Evolutionary conservation across 768 basidiomycete genomes (phyloP).

Genomic region (Collybia nuda): DNA sequence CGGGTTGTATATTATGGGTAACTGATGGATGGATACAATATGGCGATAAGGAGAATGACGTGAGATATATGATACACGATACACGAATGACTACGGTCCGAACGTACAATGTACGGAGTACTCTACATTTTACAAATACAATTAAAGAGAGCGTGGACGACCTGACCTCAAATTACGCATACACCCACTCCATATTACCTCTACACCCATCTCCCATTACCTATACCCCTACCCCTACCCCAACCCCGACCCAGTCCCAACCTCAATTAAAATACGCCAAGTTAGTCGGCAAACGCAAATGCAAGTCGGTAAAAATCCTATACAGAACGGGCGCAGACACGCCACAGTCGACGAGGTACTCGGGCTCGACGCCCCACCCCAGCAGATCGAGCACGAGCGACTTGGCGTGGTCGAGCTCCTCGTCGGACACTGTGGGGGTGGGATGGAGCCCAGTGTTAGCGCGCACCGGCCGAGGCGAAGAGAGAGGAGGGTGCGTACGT

Average conservation of each 20-base stretch:
- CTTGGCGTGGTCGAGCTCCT: constrained; percentile 43
- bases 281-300: constrained; percentile 25
- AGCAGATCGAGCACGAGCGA: constrained; percentile 52
- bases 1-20: no score
- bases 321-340: constrained; percentile 37
- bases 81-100: no score
- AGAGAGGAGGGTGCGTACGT: not conserved
- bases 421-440: constrained; percentile 37
- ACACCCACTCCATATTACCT: no score
- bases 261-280: constrained; percentile 16
- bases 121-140: no score
- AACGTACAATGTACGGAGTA: no score
- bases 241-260: not conserved
- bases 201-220: no score
- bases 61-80: no score
- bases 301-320: constrained; percentile 42
- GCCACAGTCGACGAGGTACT: constrained; percentile 45
- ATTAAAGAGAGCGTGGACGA: no score
- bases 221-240: no score
- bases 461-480: not conserved
- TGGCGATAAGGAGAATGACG: no score
- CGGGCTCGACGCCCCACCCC: constrained; percentile 51
- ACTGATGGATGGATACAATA: no score
- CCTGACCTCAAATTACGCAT: no score
- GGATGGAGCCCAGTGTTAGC: not conserved